Evolutionary conservation across 169 alveolate species (phyloP), one percentile per base, ranked within the genome.

Genomic region (Cryptosporidium muris): DNA sequence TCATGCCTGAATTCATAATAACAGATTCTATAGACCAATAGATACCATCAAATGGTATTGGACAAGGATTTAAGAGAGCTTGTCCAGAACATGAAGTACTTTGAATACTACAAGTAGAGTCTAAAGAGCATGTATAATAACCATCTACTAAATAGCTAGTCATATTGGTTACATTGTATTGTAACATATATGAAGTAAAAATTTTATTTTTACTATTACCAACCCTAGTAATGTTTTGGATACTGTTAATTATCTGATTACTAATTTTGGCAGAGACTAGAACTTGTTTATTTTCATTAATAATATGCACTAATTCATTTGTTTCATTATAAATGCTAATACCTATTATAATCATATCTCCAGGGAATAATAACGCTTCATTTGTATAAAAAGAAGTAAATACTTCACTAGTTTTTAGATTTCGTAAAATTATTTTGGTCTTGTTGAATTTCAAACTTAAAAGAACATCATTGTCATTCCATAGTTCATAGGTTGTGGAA

Each of bases 21-120:
- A 42, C 60, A 4, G 82, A 43, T 14, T 42, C 51, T 16, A 74
- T 45, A 56, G 60, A 14, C 82, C 82, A 74, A 34, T 58, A 7
- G 25, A 74, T 36, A 16, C 82, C 82, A 14, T 66, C 53, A 40
- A 68, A 58, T 37, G 82, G 36, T 45, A 60, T 74, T 48, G 82
- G 82, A 40, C 82, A 74, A 5, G 82, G 82, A 3, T 36, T 37
- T 1, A 6, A 2, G 9, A 74, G 53, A 14, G 36, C 58, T 53
- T 74, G 82, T 9, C 68, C 74, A 9, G 56, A 45, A 11, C 82
- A 74, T 25, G 58, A 43, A 45, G 60, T 43, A 47, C 48, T 45
- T 34, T 74, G 63, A 7, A 74, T 34, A 14, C 47, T 74, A 43
- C 82, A 74, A 40, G 12, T 54, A 7, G 82, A 74, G 7, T 74